phyloP scores from a whole-genome alignment of 2,329 filamentous ascomycete genomes.

The Tympanopsis confertula region DNA sequence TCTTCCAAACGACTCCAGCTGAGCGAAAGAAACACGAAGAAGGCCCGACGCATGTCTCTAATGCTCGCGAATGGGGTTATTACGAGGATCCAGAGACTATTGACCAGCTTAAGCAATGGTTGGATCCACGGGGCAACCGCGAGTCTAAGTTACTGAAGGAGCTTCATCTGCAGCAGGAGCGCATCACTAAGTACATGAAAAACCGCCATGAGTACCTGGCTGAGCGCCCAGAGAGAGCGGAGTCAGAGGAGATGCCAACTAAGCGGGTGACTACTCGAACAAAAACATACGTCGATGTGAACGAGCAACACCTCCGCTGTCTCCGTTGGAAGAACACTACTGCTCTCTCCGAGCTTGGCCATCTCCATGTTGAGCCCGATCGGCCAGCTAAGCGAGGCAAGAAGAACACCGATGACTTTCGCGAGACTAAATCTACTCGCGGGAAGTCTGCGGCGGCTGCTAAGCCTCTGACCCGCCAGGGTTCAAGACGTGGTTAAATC shows the following conservation, averaged over 20 bases:
- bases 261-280: not conserved
- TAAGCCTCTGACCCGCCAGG: not conserved
- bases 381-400: not conserved
- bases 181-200: slow-evolving; percentile 70
- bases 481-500: no score
- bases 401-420: not conserved
- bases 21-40: slow-evolving; percentile 82
- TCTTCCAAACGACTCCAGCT: slow-evolving; percentile 71
- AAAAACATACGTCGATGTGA: not conserved
- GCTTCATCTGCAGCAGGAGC: slow-evolving; percentile 62
- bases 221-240: slow-evolving; percentile 16
- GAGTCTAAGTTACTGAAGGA: slow-evolving; percentile 85
- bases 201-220: slow-evolving; percentile 63
- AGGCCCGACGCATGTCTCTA: slow-evolving; percentile 65
- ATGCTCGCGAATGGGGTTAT: slow-evolving; percentile 79
- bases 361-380: not conserved
- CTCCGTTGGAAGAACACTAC: not conserved
- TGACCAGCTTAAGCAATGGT: slow-evolving; percentile 72
- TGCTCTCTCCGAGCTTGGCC: not conserved
- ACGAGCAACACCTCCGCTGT: not conserved
- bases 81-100: slow-evolving; percentile 71
- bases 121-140: slow-evolving; percentile 76
- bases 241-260: slow-evolving; percentile 13
- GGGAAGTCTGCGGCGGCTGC: no score
- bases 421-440: not conserved